Evolutionary conservation across 2,329 filamentous ascomycete species (phyloP).

Genomic region (Blastomyces silverae): DNA sequence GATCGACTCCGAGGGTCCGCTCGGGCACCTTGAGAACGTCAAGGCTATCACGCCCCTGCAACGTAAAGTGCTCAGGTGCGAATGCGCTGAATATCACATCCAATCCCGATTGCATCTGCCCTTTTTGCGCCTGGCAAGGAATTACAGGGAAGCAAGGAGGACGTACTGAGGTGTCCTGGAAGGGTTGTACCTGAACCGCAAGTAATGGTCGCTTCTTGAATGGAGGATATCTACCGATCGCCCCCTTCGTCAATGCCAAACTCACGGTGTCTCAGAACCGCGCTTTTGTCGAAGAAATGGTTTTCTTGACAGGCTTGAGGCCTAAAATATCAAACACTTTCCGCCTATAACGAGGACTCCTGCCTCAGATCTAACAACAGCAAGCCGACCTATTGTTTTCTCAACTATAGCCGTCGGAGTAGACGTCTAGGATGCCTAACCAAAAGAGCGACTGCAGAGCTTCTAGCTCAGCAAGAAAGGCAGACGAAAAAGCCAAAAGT

Average conservation of each 20-base stretch:
- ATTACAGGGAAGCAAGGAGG: neutral
- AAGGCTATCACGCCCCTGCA: neutral
- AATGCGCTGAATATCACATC: neutral
- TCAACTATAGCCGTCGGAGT: slow-evolving; percentile 1
- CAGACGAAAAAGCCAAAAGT: slow-evolving; percentile 20
- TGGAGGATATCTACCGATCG: neutral
- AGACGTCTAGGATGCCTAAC: neutral
- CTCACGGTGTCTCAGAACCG: slow-evolving; percentile 23
- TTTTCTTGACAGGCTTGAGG: neutral
- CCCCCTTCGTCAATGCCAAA: slow-evolving; percentile 25
- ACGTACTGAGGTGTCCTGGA: neutral
- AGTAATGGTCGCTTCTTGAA: slow-evolving; percentile 1
- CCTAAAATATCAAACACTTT: slow-evolving; percentile 6
- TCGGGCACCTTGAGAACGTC: neutral
- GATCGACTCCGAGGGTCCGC: neutral
- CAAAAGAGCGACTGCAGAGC: slow-evolving; percentile 15
- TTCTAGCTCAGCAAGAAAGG: slow-evolving; percentile 21
- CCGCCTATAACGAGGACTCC: slow-evolving; percentile 8
- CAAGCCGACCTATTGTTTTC: neutral
- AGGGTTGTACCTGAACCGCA: neutral
- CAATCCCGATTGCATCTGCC: neutral
- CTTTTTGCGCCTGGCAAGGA: neutral
- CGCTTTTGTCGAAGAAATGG: neutral
- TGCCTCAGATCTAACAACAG: slow-evolving; percentile 4
- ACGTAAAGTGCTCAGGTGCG: neutral